Conservation (phyloP, 208 protist genomes). For the Acanthamoeba rhysodes region DNA sequence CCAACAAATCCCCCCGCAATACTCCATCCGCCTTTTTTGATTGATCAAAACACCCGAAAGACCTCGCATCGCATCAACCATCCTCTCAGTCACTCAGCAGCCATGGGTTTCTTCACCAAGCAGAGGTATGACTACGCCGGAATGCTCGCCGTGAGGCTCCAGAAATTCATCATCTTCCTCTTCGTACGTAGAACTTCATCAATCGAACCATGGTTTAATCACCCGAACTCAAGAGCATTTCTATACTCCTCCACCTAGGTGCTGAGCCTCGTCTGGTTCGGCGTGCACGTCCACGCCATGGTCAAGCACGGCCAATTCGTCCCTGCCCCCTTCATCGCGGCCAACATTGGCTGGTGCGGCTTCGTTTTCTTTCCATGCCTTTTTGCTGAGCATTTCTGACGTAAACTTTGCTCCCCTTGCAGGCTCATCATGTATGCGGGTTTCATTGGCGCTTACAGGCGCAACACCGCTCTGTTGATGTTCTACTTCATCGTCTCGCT, state of each 20-base stretch:
- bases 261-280: constrained; percentile 24
- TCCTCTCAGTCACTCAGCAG: not conserved
- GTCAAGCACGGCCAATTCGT: constrained; percentile 33
- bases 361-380: not conserved
- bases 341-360: constrained; percentile 18
- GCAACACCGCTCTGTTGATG: constrained; percentile 66
- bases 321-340: not conserved
- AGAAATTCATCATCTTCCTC: constrained; percentile 73
- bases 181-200: not conserved
- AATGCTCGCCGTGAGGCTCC: constrained; percentile 35
- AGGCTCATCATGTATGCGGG: constrained; percentile 60
- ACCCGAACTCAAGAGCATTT: not conserved
- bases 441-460: constrained; percentile 62
- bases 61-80: not conserved
- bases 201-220: not conserved
- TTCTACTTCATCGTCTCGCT: constrained; percentile 60
- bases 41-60: too few relatives aligned
- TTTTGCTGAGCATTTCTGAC: not conserved
- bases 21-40: too few relatives aligned
- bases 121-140: constrained; percentile 55
- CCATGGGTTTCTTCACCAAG: constrained; percentile 70
- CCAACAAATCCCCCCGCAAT: not conserved
- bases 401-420: not conserved
- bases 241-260: not conserved
- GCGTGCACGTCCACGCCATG: constrained; percentile 39